Evolutionary conservation across 768 basidiomycete species (phyloP).

Genomic region (Tricholoma sp.): DNA sequence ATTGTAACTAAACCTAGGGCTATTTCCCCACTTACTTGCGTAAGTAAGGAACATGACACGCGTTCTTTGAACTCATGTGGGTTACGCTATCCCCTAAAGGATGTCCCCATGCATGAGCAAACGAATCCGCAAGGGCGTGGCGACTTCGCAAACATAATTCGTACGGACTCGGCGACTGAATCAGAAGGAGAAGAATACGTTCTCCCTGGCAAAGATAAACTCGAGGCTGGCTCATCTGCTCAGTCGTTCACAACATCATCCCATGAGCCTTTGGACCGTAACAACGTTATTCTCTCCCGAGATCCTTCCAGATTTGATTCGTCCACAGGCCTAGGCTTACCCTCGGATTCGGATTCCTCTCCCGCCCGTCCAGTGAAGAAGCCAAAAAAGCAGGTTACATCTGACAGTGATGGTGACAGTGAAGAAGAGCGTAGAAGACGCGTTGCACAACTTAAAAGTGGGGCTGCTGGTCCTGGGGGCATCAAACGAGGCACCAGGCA

Average conservation of each 20-base stretch:
- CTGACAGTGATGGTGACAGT: slow-evolving; percentile 54
- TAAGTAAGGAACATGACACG: not conserved
- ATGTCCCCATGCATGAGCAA: slow-evolving; percentile 1
- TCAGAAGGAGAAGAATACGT: slow-evolving; percentile 30
- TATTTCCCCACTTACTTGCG: slow-evolving; percentile 11
- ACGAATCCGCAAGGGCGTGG: not conserved
- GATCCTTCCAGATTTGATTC: slow-evolving; percentile 23
- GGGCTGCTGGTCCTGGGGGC: slow-evolving; percentile 24
- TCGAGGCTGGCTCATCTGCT: not conserved
- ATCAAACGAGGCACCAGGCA: slow-evolving; percentile 55
- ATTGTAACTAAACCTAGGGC: slow-evolving; percentile 11
- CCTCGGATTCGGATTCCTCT: slow-evolving; percentile 49
- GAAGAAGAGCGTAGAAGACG: slow-evolving; percentile 45
- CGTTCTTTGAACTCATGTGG: slow-evolving; percentile 3
- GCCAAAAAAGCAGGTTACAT: slow-evolving; percentile 33
- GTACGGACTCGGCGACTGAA: slow-evolving; percentile 45
- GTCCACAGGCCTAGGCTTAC: slow-evolving; percentile 16
- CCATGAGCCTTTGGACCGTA: slow-evolving; percentile 1
- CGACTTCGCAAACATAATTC: slow-evolving; percentile 9
- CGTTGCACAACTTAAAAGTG: slow-evolving; percentile 36
- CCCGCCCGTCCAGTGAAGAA: slow-evolving; percentile 48
- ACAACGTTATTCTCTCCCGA: slow-evolving; percentile 4
- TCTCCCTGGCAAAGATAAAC: slow-evolving; percentile 11
- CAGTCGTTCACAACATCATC: not conserved
- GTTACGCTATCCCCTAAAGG: slow-evolving; percentile 6